Conservation (phyloP, 2,329 filamentous ascomycete species). For the Neoascochyta sp. region DNA sequence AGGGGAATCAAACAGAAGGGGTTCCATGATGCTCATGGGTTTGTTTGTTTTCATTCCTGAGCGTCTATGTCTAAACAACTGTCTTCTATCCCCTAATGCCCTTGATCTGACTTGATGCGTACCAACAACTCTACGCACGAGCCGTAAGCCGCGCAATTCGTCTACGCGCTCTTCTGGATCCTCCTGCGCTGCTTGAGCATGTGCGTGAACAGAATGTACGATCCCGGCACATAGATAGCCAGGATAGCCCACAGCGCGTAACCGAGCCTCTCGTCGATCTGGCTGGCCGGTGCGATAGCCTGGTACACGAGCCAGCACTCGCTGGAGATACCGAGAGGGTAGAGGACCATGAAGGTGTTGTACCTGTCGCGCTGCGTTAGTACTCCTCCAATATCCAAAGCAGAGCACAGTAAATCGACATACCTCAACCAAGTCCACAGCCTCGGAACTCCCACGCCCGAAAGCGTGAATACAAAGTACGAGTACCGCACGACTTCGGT, state of each 20-base stretch:
- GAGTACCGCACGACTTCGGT: conserved; percentile 93
- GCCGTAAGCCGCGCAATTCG: too few relatives aligned
- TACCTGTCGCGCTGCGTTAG: conserved; percentile 48
- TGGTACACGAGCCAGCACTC: conserved; percentile 78
- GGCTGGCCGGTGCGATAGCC: conserved; percentile 59
- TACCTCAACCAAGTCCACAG: conserved; percentile 74
- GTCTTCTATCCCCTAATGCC: not conserved
- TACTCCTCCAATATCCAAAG: conserved; percentile 1
- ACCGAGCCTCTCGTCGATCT: conserved; percentile 51
- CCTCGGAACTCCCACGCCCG: conserved; percentile 54
- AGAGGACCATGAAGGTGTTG: conserved; percentile 89
- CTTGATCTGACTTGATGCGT: not conserved
- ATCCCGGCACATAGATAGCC: conserved; percentile 72
- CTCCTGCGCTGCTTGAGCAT: conserved; percentile 90
- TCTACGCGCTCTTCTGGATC: conserved; percentile 53
- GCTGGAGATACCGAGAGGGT: conserved; percentile 85
- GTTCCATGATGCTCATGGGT: too few relatives aligned
- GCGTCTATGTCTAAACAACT: too few relatives aligned
- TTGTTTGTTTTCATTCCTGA: too few relatives aligned
- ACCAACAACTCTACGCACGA: not conserved
- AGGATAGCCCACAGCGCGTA: conserved; percentile 63
- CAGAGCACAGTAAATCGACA: too few relatives aligned
- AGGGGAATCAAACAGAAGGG: not conserved
- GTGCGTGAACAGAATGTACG: conserved; percentile 84
- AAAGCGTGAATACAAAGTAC: conserved; percentile 77